Percentiles rank a stretch among this genome's conserved stretches.
Conservation (phyloP, 768 basidiomycete genomes). For the Lactarius quietus region DNA sequence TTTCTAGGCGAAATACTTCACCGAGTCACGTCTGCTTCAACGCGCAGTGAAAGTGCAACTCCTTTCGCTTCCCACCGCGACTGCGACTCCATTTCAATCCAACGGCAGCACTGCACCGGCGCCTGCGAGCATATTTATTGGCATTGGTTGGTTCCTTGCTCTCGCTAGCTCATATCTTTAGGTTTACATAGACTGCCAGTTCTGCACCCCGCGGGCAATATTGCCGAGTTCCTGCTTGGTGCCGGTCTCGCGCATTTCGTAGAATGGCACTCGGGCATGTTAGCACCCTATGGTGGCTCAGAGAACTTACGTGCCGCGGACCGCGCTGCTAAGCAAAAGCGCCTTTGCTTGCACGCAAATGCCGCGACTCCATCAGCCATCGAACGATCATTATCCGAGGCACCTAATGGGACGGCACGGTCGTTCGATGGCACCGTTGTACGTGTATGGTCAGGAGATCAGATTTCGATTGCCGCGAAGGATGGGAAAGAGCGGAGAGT, state of each 20-base stretch:
- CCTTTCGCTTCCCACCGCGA: constrained; percentile 73
- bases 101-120: constrained; percentile 53
- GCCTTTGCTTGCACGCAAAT: constrained; percentile 65
- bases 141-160: constrained; percentile 51
- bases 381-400: constrained; percentile 39
- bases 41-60: constrained; percentile 73
- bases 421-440: constrained; percentile 79
- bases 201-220: constrained; percentile 89
- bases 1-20: constrained; percentile 91
- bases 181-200: constrained; percentile 41
- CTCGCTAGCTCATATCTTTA: not conserved
- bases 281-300: constrained; percentile 79
- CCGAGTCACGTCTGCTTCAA: constrained; percentile 83
- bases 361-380: constrained; percentile 45
- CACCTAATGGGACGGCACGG: constrained; percentile 42
- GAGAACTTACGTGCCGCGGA: constrained; percentile 85
- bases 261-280: constrained; percentile 97
- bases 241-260: constrained; percentile 88
- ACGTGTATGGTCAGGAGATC: constrained; percentile 91
- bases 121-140: constrained; percentile 85
- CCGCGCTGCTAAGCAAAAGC: constrained; percentile 72
- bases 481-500: constrained; percentile 77
- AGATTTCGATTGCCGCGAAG: constrained; percentile 76
- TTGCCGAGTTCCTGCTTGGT: constrained; percentile 83
- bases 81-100: constrained; percentile 76